Percentiles rank a stretch among this genome's conserved stretches.
Evolutionary conservation across 2,329 filamentous ascomycete genomes (phyloP).

Genomic region (Clarireedia monteithiana): DNA sequence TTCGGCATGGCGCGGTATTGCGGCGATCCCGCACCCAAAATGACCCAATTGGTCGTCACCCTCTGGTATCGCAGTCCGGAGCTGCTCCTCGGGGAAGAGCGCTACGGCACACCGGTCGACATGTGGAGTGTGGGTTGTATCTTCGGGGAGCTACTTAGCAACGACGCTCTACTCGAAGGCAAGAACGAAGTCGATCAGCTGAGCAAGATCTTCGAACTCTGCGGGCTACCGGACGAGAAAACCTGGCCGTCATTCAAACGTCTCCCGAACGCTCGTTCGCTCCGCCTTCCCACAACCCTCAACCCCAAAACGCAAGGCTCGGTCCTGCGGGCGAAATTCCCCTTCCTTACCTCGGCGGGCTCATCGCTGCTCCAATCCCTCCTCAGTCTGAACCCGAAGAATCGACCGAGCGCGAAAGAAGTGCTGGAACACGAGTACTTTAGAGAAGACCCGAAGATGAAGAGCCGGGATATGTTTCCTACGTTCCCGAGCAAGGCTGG

Average conservation of each 20-base stretch:
- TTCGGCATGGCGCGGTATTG: constrained; percentile 96
- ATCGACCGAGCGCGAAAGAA: constrained; percentile 62
- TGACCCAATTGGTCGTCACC: constrained; percentile 91
- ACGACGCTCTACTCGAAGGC: constrained; percentile 77
- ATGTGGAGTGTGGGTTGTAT: constrained; percentile 97
- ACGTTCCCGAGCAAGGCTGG: constrained; percentile 95
- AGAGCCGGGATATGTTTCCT: constrained; percentile 87
- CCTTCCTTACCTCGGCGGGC: constrained; percentile 70
- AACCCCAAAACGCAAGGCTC: constrained; percentile 35
- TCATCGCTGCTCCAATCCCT: constrained; percentile 60
- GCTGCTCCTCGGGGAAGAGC: constrained; percentile 70
- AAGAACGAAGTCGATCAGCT: constrained; percentile 91
- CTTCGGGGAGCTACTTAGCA: constrained; percentile 81
- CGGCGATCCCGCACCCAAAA: constrained; percentile 65
- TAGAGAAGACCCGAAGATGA: constrained; percentile 78
- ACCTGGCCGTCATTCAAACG: constrained; percentile 82
- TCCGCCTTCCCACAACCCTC: constrained; percentile 56
- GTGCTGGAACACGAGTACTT: constrained; percentile 82
- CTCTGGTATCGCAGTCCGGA: constrained; percentile 95
- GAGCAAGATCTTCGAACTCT: constrained; percentile 79
- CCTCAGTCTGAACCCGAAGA: constrained; percentile 65
- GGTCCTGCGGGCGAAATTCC: constrained; percentile 69
- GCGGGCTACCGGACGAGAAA: constrained; percentile 75
- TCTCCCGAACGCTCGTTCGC: constrained; percentile 74
- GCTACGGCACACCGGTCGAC: constrained; percentile 72